phyloP scores from a whole-genome alignment of 257 asterid genomes.

The Catharanthus roseus region DNA sequence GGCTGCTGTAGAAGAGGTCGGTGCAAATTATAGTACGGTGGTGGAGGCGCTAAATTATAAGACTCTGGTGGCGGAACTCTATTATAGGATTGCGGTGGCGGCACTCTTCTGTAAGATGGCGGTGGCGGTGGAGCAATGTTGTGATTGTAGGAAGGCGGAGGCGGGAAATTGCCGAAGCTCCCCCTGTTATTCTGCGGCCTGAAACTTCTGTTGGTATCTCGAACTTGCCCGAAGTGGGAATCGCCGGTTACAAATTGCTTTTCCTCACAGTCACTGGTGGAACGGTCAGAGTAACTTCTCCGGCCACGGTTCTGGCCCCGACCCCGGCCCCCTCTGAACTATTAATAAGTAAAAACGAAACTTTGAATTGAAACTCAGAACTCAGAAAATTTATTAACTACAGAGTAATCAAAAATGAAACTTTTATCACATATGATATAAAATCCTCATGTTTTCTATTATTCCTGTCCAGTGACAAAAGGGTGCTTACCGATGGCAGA shows the following conservation, averaged over 20 bases:
- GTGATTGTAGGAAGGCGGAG: constrained; percentile 15
- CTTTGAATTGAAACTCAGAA: neutral
- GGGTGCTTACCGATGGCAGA: constrained; percentile 39
- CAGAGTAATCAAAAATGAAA: neutral
- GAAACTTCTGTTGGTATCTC: constrained; percentile 47
- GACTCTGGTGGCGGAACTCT: neutral
- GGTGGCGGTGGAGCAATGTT: neutral
- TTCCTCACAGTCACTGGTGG: constrained; percentile 20
- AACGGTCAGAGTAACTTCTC: constrained; percentile 53
- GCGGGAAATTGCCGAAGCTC: constrained; percentile 11
- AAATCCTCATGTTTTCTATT: neutral
- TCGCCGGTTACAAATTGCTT: constrained; percentile 49
- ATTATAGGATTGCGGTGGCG: neutral
- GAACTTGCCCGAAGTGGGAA: constrained; percentile 49
- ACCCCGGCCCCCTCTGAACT: constrained; percentile 47
- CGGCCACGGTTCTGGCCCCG: constrained; percentile 34
- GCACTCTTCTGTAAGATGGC: constrained; percentile 9
- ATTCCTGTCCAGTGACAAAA: neutral
- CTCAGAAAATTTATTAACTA: neutral
- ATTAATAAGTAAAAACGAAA: constrained; percentile 1
- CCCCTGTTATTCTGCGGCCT: constrained; percentile 20
- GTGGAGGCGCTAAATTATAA: neutral
- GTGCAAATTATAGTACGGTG: neutral
- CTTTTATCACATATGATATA: neutral
- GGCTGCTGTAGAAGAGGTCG: neutral